These are phyloP conservation scores for Phytophthora pluvialis DNA, from an alignment of 352 stramenopile genomes.

Conservation along the genomic window DNA sequence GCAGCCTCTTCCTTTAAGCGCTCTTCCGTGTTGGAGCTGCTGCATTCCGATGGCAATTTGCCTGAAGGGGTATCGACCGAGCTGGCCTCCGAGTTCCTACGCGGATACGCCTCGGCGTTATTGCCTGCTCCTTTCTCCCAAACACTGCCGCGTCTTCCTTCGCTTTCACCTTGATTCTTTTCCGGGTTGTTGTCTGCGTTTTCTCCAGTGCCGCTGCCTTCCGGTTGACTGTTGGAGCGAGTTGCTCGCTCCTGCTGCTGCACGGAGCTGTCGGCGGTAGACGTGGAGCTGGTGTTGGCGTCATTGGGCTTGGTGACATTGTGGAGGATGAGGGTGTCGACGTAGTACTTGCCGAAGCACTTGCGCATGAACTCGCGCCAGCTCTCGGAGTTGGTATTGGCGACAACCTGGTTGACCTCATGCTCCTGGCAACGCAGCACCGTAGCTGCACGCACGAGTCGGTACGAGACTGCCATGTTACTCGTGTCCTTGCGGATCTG, in stretches of 20 bases:
- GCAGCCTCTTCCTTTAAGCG: constrained; percentile 36
- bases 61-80: constrained; percentile 33
- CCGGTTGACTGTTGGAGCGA: constrained; percentile 28
- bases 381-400: constrained; percentile 74
- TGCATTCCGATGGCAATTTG: constrained; percentile 29
- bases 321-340: constrained; percentile 82
- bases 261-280: constrained; percentile 13
- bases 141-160: constrained; percentile 31
- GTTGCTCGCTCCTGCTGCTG: constrained; percentile 14
- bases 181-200: constrained; percentile 32
- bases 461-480: constrained; percentile 71
- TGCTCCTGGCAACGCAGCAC: constrained; percentile 78
- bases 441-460: constrained; percentile 68
- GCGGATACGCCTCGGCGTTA: constrained; percentile 7
- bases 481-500: constrained; percentile 86
- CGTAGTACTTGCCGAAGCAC: constrained; percentile 77
- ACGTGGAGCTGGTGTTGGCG: constrained; percentile 9
- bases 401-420: constrained; percentile 75
- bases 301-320: constrained; percentile 43
- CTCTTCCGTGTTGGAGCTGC: constrained; percentile 32
- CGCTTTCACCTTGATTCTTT: constrained; percentile 24
- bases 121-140: constrained; percentile 29
- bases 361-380: constrained; percentile 80
- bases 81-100: constrained; percentile 36
- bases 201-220: constrained; percentile 31